Base-by-base conservation (phyloP, 106 monocot species). In the Narthecium ossifragum region DNA sequence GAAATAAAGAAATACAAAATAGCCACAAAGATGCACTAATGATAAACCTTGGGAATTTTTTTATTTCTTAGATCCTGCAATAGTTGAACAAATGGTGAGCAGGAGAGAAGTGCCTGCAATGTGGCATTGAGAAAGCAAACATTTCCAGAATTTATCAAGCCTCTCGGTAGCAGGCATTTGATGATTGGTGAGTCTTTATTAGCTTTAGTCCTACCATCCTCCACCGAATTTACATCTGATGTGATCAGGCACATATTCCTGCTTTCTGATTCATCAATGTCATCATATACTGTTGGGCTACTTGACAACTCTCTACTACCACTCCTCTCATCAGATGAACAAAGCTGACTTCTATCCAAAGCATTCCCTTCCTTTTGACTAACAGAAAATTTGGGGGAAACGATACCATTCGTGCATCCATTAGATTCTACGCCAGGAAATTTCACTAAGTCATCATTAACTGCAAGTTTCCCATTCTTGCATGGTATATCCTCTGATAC, bases 111-210 rank as follows among this genome's bases (percentile, higher is more conserved):
- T 34, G 88, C 91, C 51, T 91, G 98, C 65, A 99, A 59, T 23
- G 98, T 84, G 12, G 98, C 78, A 72, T 99, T 99, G 21, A 91
- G 80, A 57, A 99, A 99, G 70, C 98, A 99, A 18, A 88, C 61
- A 76, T 99, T 99, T 66, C 98, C 98, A 11, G 74, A 69, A 69
- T 99, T 99, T 34, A 82, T 75, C 55, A 99, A 79, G 8, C 98
- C 98, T 40, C 79, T 73, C 33, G 98, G 98, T 33, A 91, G 62
- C 24, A 99, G 58, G 14, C 46, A 61, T 56, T 60, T 78, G 17
- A 18, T 1, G 2, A 43, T 36, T 53, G 10, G 8, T 26, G 45
- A 10, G 23, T 57, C 20, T 48, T 39, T 67, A 66, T 6, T 61
- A 59, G 66, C 61, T 69, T 54, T 36, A 25, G 38, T n/a, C 31